Base-by-base conservation (phyloP, 768 basidiomycete species). In the Kwoniella europaea region DNA sequence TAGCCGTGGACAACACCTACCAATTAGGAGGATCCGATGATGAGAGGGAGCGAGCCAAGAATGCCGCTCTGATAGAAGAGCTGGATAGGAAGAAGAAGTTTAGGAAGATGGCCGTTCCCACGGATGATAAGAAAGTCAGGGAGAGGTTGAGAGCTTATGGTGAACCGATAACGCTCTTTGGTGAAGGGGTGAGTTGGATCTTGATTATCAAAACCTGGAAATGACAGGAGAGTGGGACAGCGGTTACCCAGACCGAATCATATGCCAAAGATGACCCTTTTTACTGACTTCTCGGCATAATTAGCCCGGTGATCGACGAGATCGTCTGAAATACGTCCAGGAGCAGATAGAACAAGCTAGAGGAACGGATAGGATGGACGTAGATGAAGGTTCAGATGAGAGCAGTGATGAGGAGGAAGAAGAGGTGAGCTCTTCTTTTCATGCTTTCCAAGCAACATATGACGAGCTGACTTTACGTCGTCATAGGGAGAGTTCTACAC, bases 61-160 rank as follows among this genome's bases (percentile, higher is more conserved):
- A 94, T 86, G 90, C 91, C 79, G 91, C 91, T 74, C 89, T 98
- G 64, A 87, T 98, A 58, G 92, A 93, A 80, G 94, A 97, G 84
- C 89, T 99, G n/a, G 97, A 99, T 82, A 88, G 95, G 74, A 97
- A 96, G 88, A 97, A 97, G 87, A 91, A 93, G 78, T 91, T 95
- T 13, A 88, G 97, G 73, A 90, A 87, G 70, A 88, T 98, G 85
- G 97, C 95, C 7, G 94, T 98, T 10, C 97, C 97, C 9, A 99
- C 97, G 7, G 96, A 98, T 84, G 97, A 98, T 84, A 91, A 89
- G 79, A 90, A 91, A 74, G 97, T 99, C 78, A 91, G 91, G 81
- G 90, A 91, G 50, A 87, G 92, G 68, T 86, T 99, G 69, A 87
- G 97, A 67, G 93, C 96, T 85, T 90, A 97, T 76, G 95, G 93